Evolutionary conservation across 2,329 filamentous ascomycete genomes (phyloP).

Genomic region (Epichloe bromicola): DNA sequence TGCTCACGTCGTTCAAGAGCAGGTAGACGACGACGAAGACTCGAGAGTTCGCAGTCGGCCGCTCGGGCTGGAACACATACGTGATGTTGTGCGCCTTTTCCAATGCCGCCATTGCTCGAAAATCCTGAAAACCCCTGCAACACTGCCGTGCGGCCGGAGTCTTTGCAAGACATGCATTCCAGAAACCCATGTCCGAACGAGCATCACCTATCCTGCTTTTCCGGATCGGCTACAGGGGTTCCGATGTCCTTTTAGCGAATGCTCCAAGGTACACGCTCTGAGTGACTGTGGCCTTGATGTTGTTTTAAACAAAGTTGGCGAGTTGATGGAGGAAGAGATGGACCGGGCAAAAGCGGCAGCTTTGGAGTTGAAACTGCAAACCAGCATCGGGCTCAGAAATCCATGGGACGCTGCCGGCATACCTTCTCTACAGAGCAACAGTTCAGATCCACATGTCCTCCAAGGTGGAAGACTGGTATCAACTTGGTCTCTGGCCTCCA

Average conservation of each 20-base stretch:
- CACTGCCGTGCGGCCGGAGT: constrained; percentile 69
- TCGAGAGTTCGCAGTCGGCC: background rate
- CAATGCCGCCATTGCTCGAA: constrained; percentile 66
- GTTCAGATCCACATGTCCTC: constrained; percentile 22
- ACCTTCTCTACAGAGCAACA: constrained; percentile 24
- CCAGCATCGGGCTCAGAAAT: constrained; percentile 24
- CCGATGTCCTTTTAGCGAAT: constrained; percentile 57
- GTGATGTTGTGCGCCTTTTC: constrained; percentile 48
- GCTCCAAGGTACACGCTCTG: constrained; percentile 57
- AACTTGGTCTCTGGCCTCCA: constrained; percentile 51
- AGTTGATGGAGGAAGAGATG: constrained; percentile 43
- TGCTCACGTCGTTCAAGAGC: background rate
- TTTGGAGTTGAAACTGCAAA: constrained; percentile 16
- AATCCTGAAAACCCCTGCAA: constrained; percentile 55
- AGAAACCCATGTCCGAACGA: constrained; percentile 44
- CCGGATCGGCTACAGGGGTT: constrained; percentile 57
- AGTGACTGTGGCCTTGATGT: constrained; percentile 71
- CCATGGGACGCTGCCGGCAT: constrained; percentile 28
- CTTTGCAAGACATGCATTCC: constrained; percentile 68
- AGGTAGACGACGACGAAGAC: background rate
- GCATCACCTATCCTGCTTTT: constrained; percentile 66
- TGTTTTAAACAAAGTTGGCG: constrained; percentile 57
- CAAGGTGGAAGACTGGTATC: constrained; percentile 49
- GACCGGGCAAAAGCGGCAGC: constrained; percentile 23
- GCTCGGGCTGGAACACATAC: constrained; percentile 8